These are phyloP conservation scores for Trichoderma sp. DNA, from an alignment of 2,329 filamentous ascomycete species.

Conservation along the genomic window DNA sequence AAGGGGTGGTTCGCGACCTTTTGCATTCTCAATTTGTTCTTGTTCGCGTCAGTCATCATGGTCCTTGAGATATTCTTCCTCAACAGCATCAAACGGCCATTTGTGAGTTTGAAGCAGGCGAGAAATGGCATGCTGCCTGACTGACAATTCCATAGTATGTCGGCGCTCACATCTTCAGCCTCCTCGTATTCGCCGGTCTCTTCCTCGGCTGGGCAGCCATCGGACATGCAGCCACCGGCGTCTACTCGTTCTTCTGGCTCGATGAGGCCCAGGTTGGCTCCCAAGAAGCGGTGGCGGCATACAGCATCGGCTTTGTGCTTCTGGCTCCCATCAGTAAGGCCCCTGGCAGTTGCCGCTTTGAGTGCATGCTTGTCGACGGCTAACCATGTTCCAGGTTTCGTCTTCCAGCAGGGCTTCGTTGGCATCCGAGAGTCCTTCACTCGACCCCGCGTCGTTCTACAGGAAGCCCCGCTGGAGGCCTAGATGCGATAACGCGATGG, in stretches of 20 bases:
- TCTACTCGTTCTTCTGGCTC: constrained; percentile 54
- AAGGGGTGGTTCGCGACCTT: constrained; percentile 52
- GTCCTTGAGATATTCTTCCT: constrained; percentile 49
- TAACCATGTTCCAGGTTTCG: constrained; percentile 44
- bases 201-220: constrained; percentile 54
- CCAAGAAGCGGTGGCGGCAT: constrained; percentile 47
- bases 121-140: not conserved
- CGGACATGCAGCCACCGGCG: constrained; percentile 49
- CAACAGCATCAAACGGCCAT: constrained; percentile 56
- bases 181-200: constrained; percentile 43
- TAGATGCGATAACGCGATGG: constrained; percentile 4
- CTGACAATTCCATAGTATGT: constrained; percentile 44
- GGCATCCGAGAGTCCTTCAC: constrained; percentile 50
- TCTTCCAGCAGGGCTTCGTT: constrained; percentile 52
- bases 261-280: constrained; percentile 48
- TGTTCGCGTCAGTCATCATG: constrained; percentile 46
- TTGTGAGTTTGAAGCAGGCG: constrained; percentile 40
- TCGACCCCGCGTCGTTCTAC: constrained; percentile 27
- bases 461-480: constrained; percentile 7
- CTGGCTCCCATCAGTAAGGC: constrained; percentile 49
- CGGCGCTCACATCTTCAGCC: constrained; percentile 45
- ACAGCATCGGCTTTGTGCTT: constrained; percentile 48
- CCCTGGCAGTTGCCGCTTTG: constrained; percentile 19
- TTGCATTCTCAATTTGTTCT: constrained; percentile 50
- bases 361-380: not conserved